Evolutionary conservation across 1,139 yeast genomes (phyloP).

Genomic region (Hyphopichia fennica): DNA sequence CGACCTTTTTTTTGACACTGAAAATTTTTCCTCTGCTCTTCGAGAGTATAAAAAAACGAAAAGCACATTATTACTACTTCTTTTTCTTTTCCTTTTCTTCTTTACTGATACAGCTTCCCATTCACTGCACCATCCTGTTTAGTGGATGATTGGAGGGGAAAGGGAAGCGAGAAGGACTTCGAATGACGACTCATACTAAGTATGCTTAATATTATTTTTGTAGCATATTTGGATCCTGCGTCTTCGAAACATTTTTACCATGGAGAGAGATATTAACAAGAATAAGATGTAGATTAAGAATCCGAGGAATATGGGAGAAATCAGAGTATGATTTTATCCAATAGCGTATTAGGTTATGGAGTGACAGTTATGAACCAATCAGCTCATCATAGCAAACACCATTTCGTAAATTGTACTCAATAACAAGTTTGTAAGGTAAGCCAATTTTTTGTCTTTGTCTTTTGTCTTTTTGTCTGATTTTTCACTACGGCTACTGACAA

Average conservation of each 20-base stretch:
- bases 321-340: neutral
- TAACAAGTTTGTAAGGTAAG: no score
- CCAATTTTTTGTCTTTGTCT: no score
- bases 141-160: constrained; percentile 54
- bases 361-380: neutral
- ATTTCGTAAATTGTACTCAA: no score
- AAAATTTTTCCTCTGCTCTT: no score
- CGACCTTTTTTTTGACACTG: no score
- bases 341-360: neutral
- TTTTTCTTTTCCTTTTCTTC: constrained; percentile 10
- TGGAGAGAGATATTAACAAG: neutral
- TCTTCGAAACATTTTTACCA: constrained; percentile 27
- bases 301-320: neutral
- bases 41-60: no score
- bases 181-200: constrained; percentile 41
- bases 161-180: constrained; percentile 37
- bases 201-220: constrained; percentile 13
- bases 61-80: neutral
- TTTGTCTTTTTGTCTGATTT: no score
- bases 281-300: neutral
- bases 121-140: constrained; percentile 56
- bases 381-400: no score
- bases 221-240: constrained; percentile 39
- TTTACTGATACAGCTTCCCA: constrained; percentile 58
- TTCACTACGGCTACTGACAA: no score